phyloP scores from a whole-genome alignment of 1,284 basidiomycete species.

The Leccinum solheimii region DNA sequence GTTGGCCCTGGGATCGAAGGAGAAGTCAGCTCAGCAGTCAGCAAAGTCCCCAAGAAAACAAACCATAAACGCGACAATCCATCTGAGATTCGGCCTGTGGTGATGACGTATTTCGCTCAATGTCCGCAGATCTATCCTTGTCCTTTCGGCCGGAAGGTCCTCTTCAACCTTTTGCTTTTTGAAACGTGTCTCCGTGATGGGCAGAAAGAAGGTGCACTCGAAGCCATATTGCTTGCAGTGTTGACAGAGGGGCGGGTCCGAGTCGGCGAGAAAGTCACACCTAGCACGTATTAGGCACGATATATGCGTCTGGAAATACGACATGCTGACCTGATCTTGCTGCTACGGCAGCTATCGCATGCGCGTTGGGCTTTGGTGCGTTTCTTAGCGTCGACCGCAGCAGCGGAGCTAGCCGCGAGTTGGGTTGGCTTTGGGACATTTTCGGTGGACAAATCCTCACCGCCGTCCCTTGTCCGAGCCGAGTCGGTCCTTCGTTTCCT shows the following conservation, averaged over 20 bases:
- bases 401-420: constrained; percentile 32
- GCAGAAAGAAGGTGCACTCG: constrained; percentile 95
- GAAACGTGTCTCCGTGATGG: constrained; percentile 97
- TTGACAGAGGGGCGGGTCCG: constrained; percentile 76
- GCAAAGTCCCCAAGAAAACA: constrained; percentile 31
- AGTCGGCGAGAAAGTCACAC: constrained; percentile 75
- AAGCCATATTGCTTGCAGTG: constrained; percentile 89
- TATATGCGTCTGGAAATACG: constrained; percentile 17
- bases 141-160: constrained; percentile 54
- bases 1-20: constrained; percentile 64
- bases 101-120: constrained; percentile 34
- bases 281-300: constrained; percentile 38
- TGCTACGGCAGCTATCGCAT: constrained; percentile 88
- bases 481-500: constrained; percentile 63
- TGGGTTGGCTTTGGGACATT: constrained; percentile 35
- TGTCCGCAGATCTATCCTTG: constrained; percentile 34
- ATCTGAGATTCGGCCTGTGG: constrained; percentile 42
- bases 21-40: constrained; percentile 11
- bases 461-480: constrained; percentile 45
- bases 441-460: no score
- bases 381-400: constrained; percentile 67
- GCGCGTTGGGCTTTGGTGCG: constrained; percentile 89
- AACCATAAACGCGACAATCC: constrained; percentile 64
- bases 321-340: constrained; percentile 78
- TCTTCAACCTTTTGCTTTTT: constrained; percentile 89